Base-by-base conservation (phyloP, 768 basidiomycete species). In the Kwoniella shandongensis region DNA sequence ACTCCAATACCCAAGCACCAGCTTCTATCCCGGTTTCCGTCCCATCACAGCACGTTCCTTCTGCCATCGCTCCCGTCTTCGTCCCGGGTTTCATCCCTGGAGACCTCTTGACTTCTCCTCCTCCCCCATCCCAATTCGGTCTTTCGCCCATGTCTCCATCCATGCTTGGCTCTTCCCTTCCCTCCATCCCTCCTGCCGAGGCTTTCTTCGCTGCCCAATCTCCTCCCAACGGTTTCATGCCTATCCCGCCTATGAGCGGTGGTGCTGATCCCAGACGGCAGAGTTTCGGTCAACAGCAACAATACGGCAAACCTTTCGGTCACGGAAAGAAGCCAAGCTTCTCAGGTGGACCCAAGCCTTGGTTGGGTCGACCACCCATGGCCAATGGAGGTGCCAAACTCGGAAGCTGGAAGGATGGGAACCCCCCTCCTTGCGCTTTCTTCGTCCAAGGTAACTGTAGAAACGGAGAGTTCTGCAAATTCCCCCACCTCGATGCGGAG, bases 381-480 rank as follows among this genome's bases (percentile, higher is more conserved):
- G 25, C 23, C 15, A 46, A 46, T 23, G 59, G 54, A 12, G 47
- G 61, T 12, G 46, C 51, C 41, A 59, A 59, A 20, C 54, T 73
- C 6, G 72, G 70, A 13, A 55, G 54, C 10, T 76, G 74, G 69
- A 74, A 68, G 45, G 72, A 74, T 44, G 70, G 72, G 15, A 55
- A 65, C 26, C 76, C 74, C 2, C 74, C 74, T 36, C 62, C 73
- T 10, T 74, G 71, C 46, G 65, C 67, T 18, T 77, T 74, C 61
- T 73, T 70, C 68, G 48, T 26, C n/a, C 67, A 72, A 48, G 68
- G 54, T 38, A 76, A 75, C 51, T 76, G 75, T 48, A 67, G 70
- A 48, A 76, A 70, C 52, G 72, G 70, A 12, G 73, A 77, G 20
- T 70, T 72, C 62, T 78, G 77, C 62, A 75, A 76, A 39, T 78